Evolutionary conservation across 352 stramenopile species (phyloP).

Genomic region (Phytophthora ramorum): DNA sequence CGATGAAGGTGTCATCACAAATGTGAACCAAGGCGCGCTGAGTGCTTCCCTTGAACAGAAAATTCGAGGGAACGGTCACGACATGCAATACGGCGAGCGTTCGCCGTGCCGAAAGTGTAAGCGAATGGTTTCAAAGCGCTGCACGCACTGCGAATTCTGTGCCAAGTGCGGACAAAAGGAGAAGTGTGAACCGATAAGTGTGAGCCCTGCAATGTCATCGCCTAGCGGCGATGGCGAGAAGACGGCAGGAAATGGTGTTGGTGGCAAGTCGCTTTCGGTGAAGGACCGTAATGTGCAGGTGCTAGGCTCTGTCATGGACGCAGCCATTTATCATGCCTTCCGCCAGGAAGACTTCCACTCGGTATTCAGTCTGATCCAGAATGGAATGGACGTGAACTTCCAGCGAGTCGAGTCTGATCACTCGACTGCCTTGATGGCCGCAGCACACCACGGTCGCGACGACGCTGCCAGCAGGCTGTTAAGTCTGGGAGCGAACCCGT

Average conservation of each 20-base stretch:
- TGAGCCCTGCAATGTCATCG: constrained; percentile 15
- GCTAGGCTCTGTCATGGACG: constrained; percentile 84
- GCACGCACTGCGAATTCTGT: constrained; percentile 66
- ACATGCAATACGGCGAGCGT: constrained; percentile 78
- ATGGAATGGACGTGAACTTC: constrained; percentile 90
- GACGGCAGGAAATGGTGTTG: constrained; percentile 12
- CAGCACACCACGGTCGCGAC: constrained; percentile 81
- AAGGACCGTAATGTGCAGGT: constrained; percentile 81
- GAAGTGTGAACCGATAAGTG: constrained; percentile 51
- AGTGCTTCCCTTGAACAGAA: constrained; percentile 78
- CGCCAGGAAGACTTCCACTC: constrained; percentile 80
- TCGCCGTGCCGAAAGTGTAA: constrained; percentile 70
- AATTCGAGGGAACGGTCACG: constrained; percentile 71
- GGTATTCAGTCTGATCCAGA: constrained; percentile 81
- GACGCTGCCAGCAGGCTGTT: constrained; percentile 74
- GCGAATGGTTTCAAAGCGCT: constrained; percentile 82
- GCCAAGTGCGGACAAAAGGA: constrained; percentile 82
- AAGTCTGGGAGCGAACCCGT: constrained; percentile 69
- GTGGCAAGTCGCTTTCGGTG: constrained; percentile 56
- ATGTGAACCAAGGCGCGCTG: constrained; percentile 71
- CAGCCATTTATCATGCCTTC: constrained; percentile 84
- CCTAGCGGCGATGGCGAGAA: constrained; percentile 13
- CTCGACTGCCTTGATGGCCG: constrained; percentile 81
- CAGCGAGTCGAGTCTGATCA: constrained; percentile 80
- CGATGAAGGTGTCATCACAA: constrained; percentile 79